phyloP scores from a whole-genome alignment of 1,284 basidiomycete species.

The Nidula niveotomentosa region DNA sequence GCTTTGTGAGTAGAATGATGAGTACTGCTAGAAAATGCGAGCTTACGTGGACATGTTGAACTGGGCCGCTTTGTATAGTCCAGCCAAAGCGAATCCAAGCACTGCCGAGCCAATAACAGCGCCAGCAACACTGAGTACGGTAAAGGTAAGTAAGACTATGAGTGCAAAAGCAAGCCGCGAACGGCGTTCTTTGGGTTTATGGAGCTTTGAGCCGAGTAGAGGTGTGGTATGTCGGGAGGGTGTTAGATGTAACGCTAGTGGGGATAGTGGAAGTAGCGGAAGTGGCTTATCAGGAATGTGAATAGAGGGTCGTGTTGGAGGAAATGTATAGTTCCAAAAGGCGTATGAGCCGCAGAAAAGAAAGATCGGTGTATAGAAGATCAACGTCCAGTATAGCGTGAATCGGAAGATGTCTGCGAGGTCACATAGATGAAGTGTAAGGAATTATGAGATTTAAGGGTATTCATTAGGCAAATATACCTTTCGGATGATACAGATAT shows the following conservation, averaged over 20 bases:
- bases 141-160: constrained; percentile 63
- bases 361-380: constrained; percentile 74
- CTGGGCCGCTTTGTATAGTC: constrained; percentile 64
- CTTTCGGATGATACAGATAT: constrained; percentile 44
- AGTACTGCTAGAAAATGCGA: neutral
- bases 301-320: constrained; percentile 13
- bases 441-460: too few relatives aligned
- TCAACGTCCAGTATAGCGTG: constrained; percentile 83
- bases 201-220: constrained; percentile 1
- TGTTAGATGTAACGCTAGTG: constrained; percentile 3
- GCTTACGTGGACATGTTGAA: constrained; percentile 84
- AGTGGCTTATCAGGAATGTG: neutral
- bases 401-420: constrained; percentile 75
- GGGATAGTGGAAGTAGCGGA: constrained; percentile 12
- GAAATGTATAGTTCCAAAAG: constrained; percentile 53
- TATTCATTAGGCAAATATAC: constrained; percentile 19
- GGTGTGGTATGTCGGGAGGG: neutral
- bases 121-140: constrained; percentile 55
- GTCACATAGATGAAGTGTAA: neutral
- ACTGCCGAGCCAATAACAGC: constrained; percentile 72
- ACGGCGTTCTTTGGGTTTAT: constrained; percentile 43
- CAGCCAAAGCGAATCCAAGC: constrained; percentile 69
- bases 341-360: constrained; percentile 69
- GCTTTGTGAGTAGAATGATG: constrained; percentile 4
- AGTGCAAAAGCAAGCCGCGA: constrained; percentile 65